Percentiles rank a stretch among this genome's conserved stretches.
Evolutionary conservation across 139 green algal species (phyloP).

Genomic region (Chlamydomonas asymmetrica): DNA sequence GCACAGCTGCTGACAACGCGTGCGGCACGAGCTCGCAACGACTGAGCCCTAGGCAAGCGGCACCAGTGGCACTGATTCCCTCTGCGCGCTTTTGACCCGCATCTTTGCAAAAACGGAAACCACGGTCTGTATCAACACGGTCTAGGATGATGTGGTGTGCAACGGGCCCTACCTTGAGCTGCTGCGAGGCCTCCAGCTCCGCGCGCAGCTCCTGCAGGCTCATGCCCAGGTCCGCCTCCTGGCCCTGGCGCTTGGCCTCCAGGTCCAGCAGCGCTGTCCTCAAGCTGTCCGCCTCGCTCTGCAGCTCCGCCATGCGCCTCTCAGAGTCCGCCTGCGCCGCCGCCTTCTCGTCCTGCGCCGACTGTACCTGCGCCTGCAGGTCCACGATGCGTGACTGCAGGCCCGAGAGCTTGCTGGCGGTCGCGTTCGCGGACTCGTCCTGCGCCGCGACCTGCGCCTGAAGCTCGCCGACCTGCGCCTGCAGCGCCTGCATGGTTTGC

Average conservation of each 20-base stretch:
- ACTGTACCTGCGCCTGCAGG: neutral
- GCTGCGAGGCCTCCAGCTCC: conserved; percentile 26
- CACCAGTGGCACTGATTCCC: too few relatives aligned
- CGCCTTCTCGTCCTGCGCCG: neutral
- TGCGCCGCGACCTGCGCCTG: too few relatives aligned
- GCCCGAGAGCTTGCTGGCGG: too few relatives aligned
- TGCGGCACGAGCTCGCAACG: too few relatives aligned
- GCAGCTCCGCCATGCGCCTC: conserved; percentile 3
- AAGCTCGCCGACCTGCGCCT: neutral
- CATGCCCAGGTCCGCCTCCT: conserved; percentile 28
- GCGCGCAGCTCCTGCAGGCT: conserved; percentile 16
- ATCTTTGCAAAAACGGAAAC: too few relatives aligned
- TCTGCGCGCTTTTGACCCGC: too few relatives aligned
- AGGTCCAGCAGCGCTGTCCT: neutral
- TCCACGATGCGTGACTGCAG: neutral
- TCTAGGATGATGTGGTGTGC: too few relatives aligned
- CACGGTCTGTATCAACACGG: too few relatives aligned
- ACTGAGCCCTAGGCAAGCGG: too few relatives aligned
- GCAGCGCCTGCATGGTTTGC: conserved; percentile 1
- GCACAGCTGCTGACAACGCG: too few relatives aligned
- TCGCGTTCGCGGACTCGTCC: too few relatives aligned
- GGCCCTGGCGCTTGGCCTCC: conserved; percentile 4
- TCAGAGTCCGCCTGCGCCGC: conserved; percentile 4
- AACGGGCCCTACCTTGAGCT: conserved; percentile 26
- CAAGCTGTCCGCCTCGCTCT: conserved; percentile 13